Percentiles rank a stretch among this genome's conserved stretches.
Evolutionary conservation across 2,329 filamentous ascomycete species (phyloP).

Genomic region (Macrophomina phaseolina): DNA sequence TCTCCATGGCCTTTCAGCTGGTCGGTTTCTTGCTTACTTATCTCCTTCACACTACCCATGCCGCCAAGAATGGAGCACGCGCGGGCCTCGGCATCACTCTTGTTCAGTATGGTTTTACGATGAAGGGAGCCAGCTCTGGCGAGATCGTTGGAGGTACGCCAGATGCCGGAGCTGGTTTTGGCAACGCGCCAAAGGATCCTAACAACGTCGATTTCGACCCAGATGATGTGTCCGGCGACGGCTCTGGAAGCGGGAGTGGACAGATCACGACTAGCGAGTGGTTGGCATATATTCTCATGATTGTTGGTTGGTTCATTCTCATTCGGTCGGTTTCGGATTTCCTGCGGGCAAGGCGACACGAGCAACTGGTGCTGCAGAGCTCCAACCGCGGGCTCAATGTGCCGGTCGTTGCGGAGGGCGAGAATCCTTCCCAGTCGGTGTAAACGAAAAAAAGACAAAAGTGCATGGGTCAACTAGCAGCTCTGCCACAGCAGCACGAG

Average conservation of each 20-base stretch:
- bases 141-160: slow-evolving; percentile 50
- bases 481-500: slow-evolving; percentile 3
- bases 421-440: slow-evolving; percentile 47
- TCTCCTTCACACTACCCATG: slow-evolving; percentile 95
- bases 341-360: slow-evolving; percentile 83
- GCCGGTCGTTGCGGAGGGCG: slow-evolving; percentile 85
- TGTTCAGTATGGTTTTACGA: slow-evolving; percentile 95
- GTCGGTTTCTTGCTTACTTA: slow-evolving; percentile 98
- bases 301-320: slow-evolving; percentile 96
- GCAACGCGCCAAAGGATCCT: slow-evolving; percentile 78
- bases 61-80: slow-evolving; percentile 95
- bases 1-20: slow-evolving; percentile 95
- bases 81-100: slow-evolving; percentile 93
- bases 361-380: slow-evolving; percentile 90
- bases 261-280: slow-evolving; percentile 77
- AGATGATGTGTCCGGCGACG: slow-evolving; percentile 62
- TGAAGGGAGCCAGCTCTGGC: slow-evolving; percentile 66
- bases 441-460: slow-evolving; percentile 6
- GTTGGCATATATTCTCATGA: slow-evolving; percentile 92
- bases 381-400: slow-evolving; percentile 86
- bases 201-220: slow-evolving; percentile 91
- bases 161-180: slow-evolving; percentile 50
- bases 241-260: slow-evolving; percentile 44
- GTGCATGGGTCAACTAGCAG: slow-evolving; percentile 4
- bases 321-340: slow-evolving; percentile 95